phyloP scores from a whole-genome alignment of 108 stramenopile species.

The Nannochloropsis salina region DNA sequence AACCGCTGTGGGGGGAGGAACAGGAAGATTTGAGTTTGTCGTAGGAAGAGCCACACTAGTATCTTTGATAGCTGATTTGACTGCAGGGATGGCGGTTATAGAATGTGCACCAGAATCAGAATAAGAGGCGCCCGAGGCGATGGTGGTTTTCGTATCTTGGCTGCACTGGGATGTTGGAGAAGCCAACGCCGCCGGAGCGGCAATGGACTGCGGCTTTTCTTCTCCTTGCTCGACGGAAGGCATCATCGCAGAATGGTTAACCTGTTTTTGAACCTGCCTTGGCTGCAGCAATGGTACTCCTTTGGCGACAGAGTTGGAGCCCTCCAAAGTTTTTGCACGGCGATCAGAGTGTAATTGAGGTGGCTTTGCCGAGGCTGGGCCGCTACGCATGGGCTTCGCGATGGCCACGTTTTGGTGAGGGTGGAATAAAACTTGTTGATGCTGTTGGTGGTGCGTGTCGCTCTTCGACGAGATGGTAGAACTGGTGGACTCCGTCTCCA shows the following conservation, averaged over 20 bases:
- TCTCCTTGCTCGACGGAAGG: neutral
- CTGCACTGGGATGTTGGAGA: neutral
- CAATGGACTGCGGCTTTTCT: neutral
- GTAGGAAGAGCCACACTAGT: neutral
- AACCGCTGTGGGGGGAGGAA: neutral
- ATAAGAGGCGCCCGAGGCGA: neutral
- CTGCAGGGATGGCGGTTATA: neutral
- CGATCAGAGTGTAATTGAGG: too few relatives aligned
- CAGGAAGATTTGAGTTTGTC: neutral
- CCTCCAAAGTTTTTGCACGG: too few relatives aligned
- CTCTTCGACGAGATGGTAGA: neutral
- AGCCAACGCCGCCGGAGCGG: neutral
- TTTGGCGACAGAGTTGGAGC: too few relatives aligned
- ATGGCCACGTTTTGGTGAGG: too few relatives aligned
- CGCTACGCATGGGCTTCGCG: too few relatives aligned
- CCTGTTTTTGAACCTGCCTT: neutral
- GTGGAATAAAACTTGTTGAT: neutral
- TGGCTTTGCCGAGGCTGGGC: too few relatives aligned
- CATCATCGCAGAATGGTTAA: too few relatives aligned
- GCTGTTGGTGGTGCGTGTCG: neutral
- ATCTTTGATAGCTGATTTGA: neutral
- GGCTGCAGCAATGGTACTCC: too few relatives aligned
- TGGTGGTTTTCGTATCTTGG: constrained; percentile 17
- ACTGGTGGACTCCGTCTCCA: neutral
- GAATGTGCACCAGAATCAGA: neutral